A percentile compares a stretch with the other conserved stretches of the same genome.
phyloP scores from a whole-genome alignment of 2,329 filamentous ascomycete species.

The Paracoccidioides lutzii region DNA sequence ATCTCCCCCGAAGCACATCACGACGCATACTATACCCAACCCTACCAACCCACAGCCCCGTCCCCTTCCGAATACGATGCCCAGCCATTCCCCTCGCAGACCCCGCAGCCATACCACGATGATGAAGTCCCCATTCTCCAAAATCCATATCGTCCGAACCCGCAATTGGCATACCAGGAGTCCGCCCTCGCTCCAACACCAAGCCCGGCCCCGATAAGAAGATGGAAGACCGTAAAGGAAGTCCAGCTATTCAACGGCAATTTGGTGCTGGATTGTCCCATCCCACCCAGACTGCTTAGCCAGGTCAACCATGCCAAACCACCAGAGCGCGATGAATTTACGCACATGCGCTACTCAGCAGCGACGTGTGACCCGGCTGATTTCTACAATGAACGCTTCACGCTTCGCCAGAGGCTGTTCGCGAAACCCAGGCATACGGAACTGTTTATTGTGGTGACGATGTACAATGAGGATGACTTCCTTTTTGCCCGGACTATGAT shows the following conservation, averaged over 20 bases:
- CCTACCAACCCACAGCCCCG: conserved; percentile 61
- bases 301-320: conserved; percentile 71
- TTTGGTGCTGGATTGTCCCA: conserved; percentile 89
- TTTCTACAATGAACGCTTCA: conserved; percentile 83
- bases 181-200: conserved; percentile 27
- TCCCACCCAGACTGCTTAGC: conserved; percentile 75
- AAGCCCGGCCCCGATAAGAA: conserved; percentile 53
- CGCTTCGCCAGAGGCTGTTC: conserved; percentile 79
- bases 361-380: conserved; percentile 86
- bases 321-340: conserved; percentile 68
- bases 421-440: conserved; percentile 87
- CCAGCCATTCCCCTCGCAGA: conserved; percentile 40
- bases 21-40: conserved; percentile 72
- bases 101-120: conserved; percentile 50
- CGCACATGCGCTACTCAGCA: conserved; percentile 75
- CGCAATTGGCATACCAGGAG: conserved; percentile 31
- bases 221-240: conserved; percentile 98
- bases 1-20: conserved; percentile 76
- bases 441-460: conserved; percentile 90
- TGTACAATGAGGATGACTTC: conserved; percentile 99
- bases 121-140: conserved; percentile 64
- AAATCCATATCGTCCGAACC: conserved; percentile 48
- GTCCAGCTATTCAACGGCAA: conserved; percentile 96
- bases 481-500: conserved; percentile 91
- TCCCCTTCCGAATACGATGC: conserved; percentile 42